phyloP scores from a whole-genome alignment of 2,329 filamentous ascomycete species.

The Pseudocercospora musae region DNA sequence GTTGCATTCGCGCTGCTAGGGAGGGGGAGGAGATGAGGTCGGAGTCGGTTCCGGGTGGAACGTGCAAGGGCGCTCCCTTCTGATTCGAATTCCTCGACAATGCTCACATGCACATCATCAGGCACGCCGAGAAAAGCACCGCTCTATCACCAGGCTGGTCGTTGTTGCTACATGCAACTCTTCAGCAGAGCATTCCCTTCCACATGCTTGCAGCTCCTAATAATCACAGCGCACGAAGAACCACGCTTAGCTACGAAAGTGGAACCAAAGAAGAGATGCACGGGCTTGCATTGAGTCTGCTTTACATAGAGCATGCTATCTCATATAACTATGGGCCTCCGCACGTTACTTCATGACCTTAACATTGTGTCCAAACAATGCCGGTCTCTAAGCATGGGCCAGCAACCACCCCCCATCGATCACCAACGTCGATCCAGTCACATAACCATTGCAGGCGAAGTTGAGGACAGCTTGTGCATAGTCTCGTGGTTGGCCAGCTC shows the following conservation, averaged over 20 bases:
- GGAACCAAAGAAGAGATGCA: not conserved
- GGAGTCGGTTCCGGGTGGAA: not conserved
- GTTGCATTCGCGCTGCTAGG: too few species aligned
- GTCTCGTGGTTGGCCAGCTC: slow-evolving; percentile 39
- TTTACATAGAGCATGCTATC: not conserved
- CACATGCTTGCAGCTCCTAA: not conserved
- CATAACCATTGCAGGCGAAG: slow-evolving; percentile 56
- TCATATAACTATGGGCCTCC: not conserved
- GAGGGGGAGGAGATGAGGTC: not conserved
- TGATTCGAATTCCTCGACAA: too few species aligned
- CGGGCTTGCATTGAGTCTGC: not conserved
- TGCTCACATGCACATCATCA: too few species aligned
- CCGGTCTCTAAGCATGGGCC: slow-evolving; percentile 25
- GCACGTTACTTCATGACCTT: not conserved
- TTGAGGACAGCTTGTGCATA: slow-evolving; percentile 56
- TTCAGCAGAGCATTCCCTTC: too few species aligned
- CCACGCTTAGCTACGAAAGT: too few species aligned
- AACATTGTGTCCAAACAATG: not conserved
- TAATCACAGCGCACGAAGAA: too few species aligned
- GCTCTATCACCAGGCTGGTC: too few species aligned
- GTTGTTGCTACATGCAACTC: too few species aligned
- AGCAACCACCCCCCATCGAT: slow-evolving; percentile 61
- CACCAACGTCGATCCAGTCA: slow-evolving; percentile 60
- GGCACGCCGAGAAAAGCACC: too few species aligned
- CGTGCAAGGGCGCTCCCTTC: too few species aligned